Conservation (phyloP, 371 early-diverging fungal genomes). For the Rhizopus stolonifer region DNA sequence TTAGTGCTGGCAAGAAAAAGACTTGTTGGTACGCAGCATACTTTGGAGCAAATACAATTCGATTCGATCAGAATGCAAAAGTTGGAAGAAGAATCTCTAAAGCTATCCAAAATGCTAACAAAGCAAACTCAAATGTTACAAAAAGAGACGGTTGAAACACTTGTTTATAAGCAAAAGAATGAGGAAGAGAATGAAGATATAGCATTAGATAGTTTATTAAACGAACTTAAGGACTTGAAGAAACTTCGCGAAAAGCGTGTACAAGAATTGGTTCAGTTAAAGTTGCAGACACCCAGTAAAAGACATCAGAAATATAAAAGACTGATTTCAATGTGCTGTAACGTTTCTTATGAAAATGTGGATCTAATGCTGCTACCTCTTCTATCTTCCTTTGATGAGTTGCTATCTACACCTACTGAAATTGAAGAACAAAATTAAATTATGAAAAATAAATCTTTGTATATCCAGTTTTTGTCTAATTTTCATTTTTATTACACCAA, state of each 20-base stretch:
- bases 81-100: constrained; percentile 11
- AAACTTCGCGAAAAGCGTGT: constrained; percentile 20
- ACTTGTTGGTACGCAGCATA: constrained; percentile 24
- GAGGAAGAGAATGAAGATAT: constrained; percentile 5
- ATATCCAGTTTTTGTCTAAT: no score
- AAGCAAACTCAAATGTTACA: constrained; percentile 12
- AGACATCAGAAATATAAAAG: constrained; percentile 50
- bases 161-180: constrained; percentile 7
- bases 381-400: constrained; percentile 40
- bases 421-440: background rate
- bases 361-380: constrained; percentile 46
- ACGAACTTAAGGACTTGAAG: constrained; percentile 10
- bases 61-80: constrained; percentile 13
- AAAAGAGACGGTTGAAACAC: constrained; percentile 3
- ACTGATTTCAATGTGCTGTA: constrained; percentile 49
- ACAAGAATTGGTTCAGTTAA: constrained; percentile 20
- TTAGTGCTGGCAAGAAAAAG: constrained; percentile 31
- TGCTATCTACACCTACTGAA: background rate
- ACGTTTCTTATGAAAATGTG: constrained; percentile 48
- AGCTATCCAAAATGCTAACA: constrained; percentile 1
- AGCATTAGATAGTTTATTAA: background rate
- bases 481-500: no score
- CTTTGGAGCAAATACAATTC: constrained; percentile 23
- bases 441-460: background rate
- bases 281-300: constrained; percentile 30